Percentiles rank a stretch among this genome's conserved stretches.
These are phyloP conservation scores for Pichia sp. DNA, from an alignment of 1,139 yeast genomes.

Conservation along the genomic window DNA sequence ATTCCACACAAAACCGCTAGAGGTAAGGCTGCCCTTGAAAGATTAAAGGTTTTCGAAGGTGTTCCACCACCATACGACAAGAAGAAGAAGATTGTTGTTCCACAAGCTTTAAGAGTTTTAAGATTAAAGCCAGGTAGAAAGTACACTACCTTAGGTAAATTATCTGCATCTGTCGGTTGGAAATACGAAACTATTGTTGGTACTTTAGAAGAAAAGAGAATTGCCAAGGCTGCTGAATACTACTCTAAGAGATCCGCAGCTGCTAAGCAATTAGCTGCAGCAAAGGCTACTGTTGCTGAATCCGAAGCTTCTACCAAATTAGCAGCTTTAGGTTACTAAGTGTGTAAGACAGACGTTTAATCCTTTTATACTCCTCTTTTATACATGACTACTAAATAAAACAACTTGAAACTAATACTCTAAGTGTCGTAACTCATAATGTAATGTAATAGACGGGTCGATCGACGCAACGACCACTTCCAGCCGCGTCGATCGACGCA, in stretches of 20 bases:
- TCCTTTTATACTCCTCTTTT: background rate
- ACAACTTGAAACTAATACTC: background rate
- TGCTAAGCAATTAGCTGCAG: slow-evolving; percentile 79
- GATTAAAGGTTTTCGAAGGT: slow-evolving; percentile 99
- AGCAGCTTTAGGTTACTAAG: slow-evolving; percentile 79
- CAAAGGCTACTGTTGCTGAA: slow-evolving; percentile 75
- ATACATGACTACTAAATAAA: slow-evolving; percentile 1
- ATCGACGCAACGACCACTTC: no score
- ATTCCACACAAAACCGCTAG: slow-evolving; percentile 99
- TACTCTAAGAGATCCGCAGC: slow-evolving; percentile 98
- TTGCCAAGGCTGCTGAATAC: slow-evolving; percentile 98
- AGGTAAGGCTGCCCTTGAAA: slow-evolving; percentile 99
- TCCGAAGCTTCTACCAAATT: slow-evolving; percentile 74
- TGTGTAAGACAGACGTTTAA: slow-evolving; percentile 17
- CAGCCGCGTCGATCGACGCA: no score
- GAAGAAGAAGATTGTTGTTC: slow-evolving; percentile 99
- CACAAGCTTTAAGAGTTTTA: slow-evolving; percentile 99
- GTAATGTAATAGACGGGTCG: no score
- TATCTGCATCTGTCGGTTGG: slow-evolving; percentile 98
- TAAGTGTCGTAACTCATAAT: no score
- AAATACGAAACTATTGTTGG: slow-evolving; percentile 98
- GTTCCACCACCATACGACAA: slow-evolving; percentile 99
- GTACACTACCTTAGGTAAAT: slow-evolving; percentile 98
- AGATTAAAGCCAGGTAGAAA: slow-evolving; percentile 99
- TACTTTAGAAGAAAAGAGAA: slow-evolving; percentile 99